phyloP scores from a whole-genome alignment of 305 asterid species.

The Withania somnifera region DNA sequence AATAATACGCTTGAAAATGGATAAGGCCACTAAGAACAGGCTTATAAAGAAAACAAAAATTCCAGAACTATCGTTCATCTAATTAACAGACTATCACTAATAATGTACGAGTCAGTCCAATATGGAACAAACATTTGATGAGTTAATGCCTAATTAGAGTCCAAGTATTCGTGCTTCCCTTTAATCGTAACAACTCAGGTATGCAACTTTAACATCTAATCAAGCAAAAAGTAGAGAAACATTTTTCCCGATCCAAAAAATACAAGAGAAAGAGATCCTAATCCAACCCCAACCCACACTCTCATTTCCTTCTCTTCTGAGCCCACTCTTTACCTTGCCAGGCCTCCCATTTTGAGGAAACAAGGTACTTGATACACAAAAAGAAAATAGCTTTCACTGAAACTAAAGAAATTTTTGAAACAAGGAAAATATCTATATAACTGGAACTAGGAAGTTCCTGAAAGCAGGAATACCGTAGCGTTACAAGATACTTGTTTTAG shows the following conservation, averaged over 20 bases:
- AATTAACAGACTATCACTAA: neutral
- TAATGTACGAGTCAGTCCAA: neutral
- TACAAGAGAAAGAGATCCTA: neutral
- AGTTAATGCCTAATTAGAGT: neutral
- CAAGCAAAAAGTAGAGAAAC: neutral
- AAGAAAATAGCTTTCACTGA: neutral
- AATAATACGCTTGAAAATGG: slow-evolving; percentile 71
- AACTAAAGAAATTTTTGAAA: neutral
- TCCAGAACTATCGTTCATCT: neutral
- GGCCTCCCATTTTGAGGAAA: neutral
- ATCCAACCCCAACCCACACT: neutral
- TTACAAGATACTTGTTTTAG: neutral
- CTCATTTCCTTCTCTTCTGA: neutral
- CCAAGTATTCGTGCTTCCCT: neutral
- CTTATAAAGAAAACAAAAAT: slow-evolving; percentile 3
- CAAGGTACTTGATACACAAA: neutral
- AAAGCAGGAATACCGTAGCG: neutral
- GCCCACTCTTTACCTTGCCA: neutral
- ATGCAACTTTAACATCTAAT: neutral
- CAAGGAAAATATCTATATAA: neutral
- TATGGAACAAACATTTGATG: neutral
- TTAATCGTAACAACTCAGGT: neutral
- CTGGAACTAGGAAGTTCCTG: neutral
- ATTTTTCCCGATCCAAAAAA: neutral
- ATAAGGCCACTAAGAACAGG: slow-evolving; percentile 1